Conservation (phyloP, 306 rosid species). For the Pyrus betulifolia region DNA sequence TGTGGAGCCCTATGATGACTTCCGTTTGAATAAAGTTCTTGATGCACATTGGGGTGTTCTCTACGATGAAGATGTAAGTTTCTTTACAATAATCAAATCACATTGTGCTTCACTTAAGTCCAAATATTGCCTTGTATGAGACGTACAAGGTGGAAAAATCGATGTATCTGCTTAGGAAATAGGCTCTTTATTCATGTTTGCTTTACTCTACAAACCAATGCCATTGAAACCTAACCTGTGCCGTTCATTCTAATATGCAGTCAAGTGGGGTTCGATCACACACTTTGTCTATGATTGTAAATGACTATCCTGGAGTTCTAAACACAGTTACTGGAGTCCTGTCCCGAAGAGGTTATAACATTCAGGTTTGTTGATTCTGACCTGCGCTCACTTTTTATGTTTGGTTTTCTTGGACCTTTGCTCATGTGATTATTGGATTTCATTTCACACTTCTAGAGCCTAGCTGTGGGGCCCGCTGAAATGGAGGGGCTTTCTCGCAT, state of each 20-base stretch:
- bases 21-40: conserved; percentile 31
- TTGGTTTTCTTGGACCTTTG: background rate
- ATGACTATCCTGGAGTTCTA: conserved; percentile 50
- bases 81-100: background rate
- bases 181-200: background rate
- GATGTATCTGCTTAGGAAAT: background rate
- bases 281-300: conserved; percentile 55
- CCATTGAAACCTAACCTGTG: background rate
- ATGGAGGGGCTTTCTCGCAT: conserved; percentile 51
- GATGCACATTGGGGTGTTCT: conserved; percentile 65
- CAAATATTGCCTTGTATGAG: background rate
- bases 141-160: background rate
- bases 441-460: conserved; percentile 28
- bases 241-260: conserved; percentile 21
- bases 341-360: conserved; percentile 59
- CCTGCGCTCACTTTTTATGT: background rate
- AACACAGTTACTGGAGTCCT: conserved; percentile 51
- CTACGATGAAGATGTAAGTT: conserved; percentile 48
- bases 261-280: conserved; percentile 46
- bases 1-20: conserved; percentile 40
- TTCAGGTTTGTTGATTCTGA: conserved; percentile 42
- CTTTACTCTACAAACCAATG: background rate
- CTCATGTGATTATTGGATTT: background rate
- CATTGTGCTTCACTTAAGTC: background rate
- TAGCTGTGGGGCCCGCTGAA: conserved; percentile 63